Evolutionary conservation across 208 protist genomes (phyloP).

Genomic region (Trypanosoma mega): DNA sequence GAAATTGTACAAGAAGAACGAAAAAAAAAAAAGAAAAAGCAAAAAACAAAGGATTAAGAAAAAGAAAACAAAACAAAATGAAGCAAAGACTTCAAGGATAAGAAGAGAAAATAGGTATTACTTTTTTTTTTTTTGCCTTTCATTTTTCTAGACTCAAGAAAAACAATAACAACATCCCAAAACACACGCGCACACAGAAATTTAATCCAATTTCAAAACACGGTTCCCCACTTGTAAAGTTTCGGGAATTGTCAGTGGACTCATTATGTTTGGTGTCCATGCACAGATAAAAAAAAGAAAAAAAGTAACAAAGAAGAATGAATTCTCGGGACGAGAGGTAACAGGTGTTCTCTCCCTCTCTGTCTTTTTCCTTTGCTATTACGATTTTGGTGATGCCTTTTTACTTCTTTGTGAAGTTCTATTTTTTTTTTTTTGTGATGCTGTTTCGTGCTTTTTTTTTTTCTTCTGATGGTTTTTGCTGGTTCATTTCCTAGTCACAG

Average conservation of each 20-base stretch:
- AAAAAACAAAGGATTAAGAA: slow-evolving; percentile 4
- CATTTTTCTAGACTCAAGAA: too few relatives aligned
- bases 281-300: too few relatives aligned
- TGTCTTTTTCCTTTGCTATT: background rate
- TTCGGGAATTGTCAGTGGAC: too few relatives aligned
- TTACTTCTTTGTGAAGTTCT: background rate
- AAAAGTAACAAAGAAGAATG: too few relatives aligned
- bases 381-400: background rate
- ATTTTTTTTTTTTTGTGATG: slow-evolving; percentile 1
- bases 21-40: slow-evolving; percentile 5
- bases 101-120: background rate
- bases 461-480: slow-evolving; percentile 4
- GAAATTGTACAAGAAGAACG: slow-evolving; percentile 3
- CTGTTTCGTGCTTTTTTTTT: slow-evolving; percentile 1
- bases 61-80: background rate
- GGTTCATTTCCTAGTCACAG: too few relatives aligned
- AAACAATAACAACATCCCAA: too few relatives aligned
- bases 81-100: slow-evolving; percentile 11
- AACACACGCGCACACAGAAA: too few relatives aligned
- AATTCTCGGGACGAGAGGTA: too few relatives aligned
- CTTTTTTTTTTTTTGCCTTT: background rate
- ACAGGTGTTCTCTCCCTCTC: too few relatives aligned
- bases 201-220: too few relatives aligned
- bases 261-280: too few relatives aligned
- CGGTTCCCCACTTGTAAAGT: too few relatives aligned